Evolutionary conservation across 2,329 filamentous ascomycete species (phyloP), one percentile per base, ranked within the genome.

Genomic region (Alternaria dauci): DNA sequence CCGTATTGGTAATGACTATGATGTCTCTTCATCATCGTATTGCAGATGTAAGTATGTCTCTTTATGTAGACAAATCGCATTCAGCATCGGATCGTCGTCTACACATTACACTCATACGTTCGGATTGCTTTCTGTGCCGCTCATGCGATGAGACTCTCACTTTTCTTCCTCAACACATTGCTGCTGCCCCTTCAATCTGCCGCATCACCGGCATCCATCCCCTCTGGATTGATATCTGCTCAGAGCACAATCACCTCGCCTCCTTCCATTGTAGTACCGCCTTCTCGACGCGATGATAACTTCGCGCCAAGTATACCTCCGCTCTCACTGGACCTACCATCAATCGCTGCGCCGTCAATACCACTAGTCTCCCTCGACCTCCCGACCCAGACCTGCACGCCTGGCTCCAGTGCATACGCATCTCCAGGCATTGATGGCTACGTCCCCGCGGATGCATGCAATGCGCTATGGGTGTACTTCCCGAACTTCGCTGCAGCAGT

Each of bases 401-500:
- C 65, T 52, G 65, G 62, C 42, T 63, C 60, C 58, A 55, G 26
- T 42, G 36, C 62, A 26, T 67, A 67, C 23, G 62, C 60, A 30
- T 66, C 58, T 54, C 69, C 69, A 7, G 68, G 65, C 8, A 55
- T 57, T 18, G 59, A 71, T 55, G 69, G 69, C 58, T 62, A 68
- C 39, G 69, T 71, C 2, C 68, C 66, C 26, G 50, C 54, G 6
- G 57, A 58, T 26, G 62, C 67, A 30, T 69, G 68, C 50, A 69
- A 72, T 52, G 62, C 70, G 8, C 42, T 69, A 8, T 72, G 68
- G 59, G 46, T 55, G 9, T 69, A 66, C 57, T 65, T 59, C 23
- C 70, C 70, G n/a, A 65, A 61, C 38, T 69, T 71, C 32, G 58
- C 63, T 9, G 65, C 65, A 1, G 68, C 67, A n/a, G 52, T 70